These are phyloP conservation scores for Apiotrichum siamense DNA, from an alignment of 1,284 basidiomycete genomes.

Conservation along the genomic window DNA sequence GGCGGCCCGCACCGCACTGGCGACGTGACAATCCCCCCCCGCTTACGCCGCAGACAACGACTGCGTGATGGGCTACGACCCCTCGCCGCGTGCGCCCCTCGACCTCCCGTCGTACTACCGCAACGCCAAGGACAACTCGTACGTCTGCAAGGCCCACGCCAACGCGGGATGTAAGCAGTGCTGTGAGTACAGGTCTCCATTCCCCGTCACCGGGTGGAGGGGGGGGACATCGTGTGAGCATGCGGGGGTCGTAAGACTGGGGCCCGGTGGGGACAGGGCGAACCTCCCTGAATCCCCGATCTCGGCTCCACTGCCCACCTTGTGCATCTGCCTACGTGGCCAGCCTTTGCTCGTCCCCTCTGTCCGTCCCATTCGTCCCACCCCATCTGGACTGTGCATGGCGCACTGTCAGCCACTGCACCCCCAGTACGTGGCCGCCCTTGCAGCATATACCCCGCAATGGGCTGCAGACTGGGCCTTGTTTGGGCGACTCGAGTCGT, in stretches of 20 bases:
- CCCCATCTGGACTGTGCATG: no score
- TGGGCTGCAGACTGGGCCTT: no score
- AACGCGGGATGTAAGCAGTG: constrained; percentile 45
- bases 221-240: background rate
- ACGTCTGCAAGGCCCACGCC: constrained; percentile 46
- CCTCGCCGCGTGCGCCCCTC: constrained; percentile 38
- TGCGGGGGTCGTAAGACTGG: background rate
- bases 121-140: constrained; percentile 39
- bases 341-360: background rate
- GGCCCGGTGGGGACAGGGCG: background rate
- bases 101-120: constrained; percentile 42
- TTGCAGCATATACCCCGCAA: no score
- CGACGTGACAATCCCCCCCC: background rate
- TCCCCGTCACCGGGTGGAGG: no score
- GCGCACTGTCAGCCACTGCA: no score
- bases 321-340: background rate
- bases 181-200: constrained; percentile 30
- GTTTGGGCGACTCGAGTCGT: no score
- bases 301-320: no score
- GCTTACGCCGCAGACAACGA: constrained; percentile 41
- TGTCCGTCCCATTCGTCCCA: no score
- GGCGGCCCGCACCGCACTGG: background rate
- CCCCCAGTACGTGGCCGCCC: no score
- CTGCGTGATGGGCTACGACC: constrained; percentile 45
- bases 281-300: background rate